A percentile compares a stretch with the other conserved stretches of the same genome.
phyloP scores from a whole-genome alignment of 2,329 filamentous ascomycete species.

The Phialemoniopsis sp. region DNA sequence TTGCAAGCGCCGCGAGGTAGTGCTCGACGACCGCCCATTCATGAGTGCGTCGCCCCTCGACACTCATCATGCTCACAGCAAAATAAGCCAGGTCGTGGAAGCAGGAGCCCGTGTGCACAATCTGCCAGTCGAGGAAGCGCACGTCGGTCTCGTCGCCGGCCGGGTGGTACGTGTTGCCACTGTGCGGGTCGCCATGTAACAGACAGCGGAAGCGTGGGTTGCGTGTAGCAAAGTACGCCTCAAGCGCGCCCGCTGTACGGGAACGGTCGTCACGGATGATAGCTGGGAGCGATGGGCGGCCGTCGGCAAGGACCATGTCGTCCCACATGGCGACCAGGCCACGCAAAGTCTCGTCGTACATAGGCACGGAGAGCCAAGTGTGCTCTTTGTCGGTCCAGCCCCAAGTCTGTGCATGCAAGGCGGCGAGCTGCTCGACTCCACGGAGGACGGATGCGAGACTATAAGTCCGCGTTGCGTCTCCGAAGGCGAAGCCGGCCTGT shows the following conservation, averaged over 20 bases:
- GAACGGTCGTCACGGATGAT: conserved; percentile 11
- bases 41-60: conserved; percentile 25
- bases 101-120: conserved; percentile 24
- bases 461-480: conserved; percentile 28
- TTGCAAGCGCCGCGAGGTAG: conserved; percentile 17
- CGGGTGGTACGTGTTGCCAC: conserved; percentile 25
- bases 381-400: conserved; percentile 13
- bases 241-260: conserved; percentile 14
- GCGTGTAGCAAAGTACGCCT: conserved; percentile 21
- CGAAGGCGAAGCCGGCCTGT: conserved; percentile 43
- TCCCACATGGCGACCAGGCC: conserved; percentile 11
- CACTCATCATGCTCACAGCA: conserved; percentile 21
- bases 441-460: conserved; percentile 6
- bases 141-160: conserved; percentile 14
- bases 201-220: conserved; percentile 26
- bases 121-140: conserved; percentile 31
- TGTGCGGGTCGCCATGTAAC: conserved; percentile 28
- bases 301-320: too few species aligned
- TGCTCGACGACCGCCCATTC: conserved; percentile 26
- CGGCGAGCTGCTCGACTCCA: conserved; percentile 27
- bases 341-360: conserved; percentile 5
- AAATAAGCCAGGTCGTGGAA: conserved; percentile 33
- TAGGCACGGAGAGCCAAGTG: conserved; percentile 19
- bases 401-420: conserved; percentile 23
- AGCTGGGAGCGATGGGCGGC: too few species aligned